These are phyloP conservation scores for Stramenopiles sp. DNA, from an alignment of 352 stramenopile species.

Conservation along the genomic window DNA sequence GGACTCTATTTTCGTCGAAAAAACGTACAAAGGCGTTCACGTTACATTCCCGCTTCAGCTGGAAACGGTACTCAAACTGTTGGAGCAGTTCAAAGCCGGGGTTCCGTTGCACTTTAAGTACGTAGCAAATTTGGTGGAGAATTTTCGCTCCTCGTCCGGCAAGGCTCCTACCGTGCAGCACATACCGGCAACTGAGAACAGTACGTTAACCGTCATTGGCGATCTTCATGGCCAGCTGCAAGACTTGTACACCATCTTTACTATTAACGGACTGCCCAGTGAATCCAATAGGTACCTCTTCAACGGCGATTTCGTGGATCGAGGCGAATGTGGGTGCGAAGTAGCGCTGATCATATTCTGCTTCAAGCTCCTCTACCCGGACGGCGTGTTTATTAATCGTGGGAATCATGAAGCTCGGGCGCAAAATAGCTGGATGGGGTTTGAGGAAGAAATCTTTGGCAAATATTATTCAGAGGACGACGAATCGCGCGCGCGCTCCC, in stretches of 20 bases:
- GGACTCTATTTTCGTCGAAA: neutral
- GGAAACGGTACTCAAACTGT: constrained; percentile 53
- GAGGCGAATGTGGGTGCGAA: constrained; percentile 62
- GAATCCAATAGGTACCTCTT: constrained; percentile 80
- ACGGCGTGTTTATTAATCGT: constrained; percentile 65
- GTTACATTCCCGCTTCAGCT: constrained; percentile 56
- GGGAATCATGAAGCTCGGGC: constrained; percentile 85
- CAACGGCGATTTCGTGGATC: constrained; percentile 88
- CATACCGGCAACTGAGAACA: constrained; percentile 47
- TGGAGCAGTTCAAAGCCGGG: constrained; percentile 69
- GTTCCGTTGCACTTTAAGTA: constrained; percentile 64
- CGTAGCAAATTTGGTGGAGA: constrained; percentile 51
- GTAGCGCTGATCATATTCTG: constrained; percentile 58
- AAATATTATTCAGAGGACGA: constrained; percentile 49
- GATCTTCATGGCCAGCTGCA: constrained; percentile 80
- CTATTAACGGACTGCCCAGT: constrained; percentile 62
- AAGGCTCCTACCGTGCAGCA: constrained; percentile 50
- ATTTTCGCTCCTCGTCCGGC: constrained; percentile 11
- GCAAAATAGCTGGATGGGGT: constrained; percentile 78
- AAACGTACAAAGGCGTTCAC: constrained; percentile 46
- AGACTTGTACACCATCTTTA: constrained; percentile 82
- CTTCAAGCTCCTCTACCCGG: constrained; percentile 64
- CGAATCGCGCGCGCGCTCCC: constrained; percentile 22
- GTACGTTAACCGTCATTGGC: constrained; percentile 71
- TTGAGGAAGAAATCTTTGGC: constrained; percentile 58